These are phyloP conservation scores for Taxillus chinensis DNA, from an alignment of 164 flowering plant genomes.

Conservation along the genomic window DNA sequence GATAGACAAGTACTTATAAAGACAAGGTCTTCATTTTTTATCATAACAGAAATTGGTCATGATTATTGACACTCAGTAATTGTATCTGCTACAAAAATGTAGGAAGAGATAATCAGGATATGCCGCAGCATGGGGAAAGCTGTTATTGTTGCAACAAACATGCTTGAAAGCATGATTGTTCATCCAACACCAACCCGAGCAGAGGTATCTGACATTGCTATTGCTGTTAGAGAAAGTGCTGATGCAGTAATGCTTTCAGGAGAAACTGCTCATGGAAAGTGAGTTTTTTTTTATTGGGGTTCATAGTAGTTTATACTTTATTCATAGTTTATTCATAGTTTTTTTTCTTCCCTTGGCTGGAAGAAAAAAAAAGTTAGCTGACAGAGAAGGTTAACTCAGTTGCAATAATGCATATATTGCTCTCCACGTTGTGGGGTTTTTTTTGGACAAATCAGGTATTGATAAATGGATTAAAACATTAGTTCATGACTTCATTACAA, in stretches of 20 bases:
- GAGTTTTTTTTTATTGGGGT: slow-evolving; percentile 15
- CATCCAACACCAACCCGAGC: slow-evolving; percentile 95
- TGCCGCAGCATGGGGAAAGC: slow-evolving; percentile 90
- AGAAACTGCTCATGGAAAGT: slow-evolving; percentile 96
- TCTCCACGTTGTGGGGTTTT: no score
- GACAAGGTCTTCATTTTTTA: neutral
- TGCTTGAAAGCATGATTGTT: slow-evolving; percentile 93
- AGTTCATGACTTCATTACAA: slow-evolving; percentile 1
- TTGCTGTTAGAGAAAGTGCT: slow-evolving; percentile 87
- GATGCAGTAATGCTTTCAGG: slow-evolving; percentile 96
- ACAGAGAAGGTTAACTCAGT: no score
- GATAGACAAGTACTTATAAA: neutral
- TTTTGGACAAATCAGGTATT: neutral
- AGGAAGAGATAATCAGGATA: slow-evolving; percentile 77
- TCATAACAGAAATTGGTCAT: no score
- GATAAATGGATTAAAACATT: neutral
- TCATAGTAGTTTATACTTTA: neutral
- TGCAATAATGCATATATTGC: no score
- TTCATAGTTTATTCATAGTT: neutral
- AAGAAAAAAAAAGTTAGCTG: no score
- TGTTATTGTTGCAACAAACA: slow-evolving; percentile 88
- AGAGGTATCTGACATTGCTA: slow-evolving; percentile 89
- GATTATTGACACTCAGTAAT: neutral
- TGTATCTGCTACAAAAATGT: slow-evolving; percentile 4
- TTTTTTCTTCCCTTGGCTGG: no score